A percentile compares a stretch with the other conserved stretches of the same genome.
Evolutionary conservation across 805 yeast genomes (phyloP).

Genomic region (Wickerhamomyces rabaulensis): DNA sequence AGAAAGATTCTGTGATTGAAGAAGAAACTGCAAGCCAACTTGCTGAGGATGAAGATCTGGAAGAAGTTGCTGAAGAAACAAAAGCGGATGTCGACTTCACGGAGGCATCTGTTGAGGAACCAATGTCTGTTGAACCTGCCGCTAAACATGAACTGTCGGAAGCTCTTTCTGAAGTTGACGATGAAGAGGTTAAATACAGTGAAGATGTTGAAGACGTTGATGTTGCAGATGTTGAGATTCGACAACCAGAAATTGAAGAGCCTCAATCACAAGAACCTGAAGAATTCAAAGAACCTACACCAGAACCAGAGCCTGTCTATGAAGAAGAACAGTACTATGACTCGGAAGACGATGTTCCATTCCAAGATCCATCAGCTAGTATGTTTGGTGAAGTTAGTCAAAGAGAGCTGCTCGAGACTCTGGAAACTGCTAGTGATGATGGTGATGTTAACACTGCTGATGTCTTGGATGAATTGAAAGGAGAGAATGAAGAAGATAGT

Average conservation of each 20-base stretch:
- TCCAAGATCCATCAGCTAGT: conserved; percentile 20
- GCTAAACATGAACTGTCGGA: neutral
- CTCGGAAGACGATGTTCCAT: conserved; percentile 20
- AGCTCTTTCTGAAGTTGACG: neutral
- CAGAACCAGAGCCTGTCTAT: neutral
- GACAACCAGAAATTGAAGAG: neutral
- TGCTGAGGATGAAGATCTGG: neutral
- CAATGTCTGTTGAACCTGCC: neutral
- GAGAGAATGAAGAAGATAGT: neutral
- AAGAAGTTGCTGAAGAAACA: neutral
- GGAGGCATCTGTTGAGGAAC: neutral
- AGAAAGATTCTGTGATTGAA: neutral
- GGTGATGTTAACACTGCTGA: neutral
- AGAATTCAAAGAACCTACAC: neutral
- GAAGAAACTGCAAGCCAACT: neutral
- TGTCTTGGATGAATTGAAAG: neutral
- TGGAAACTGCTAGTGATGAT: neutral
- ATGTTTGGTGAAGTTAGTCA: conserved; percentile 18
- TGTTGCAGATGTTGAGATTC: neutral
- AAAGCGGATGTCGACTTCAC: neutral
- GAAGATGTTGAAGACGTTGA: neutral
- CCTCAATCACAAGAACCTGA: neutral
- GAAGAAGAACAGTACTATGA: conserved; percentile 16
- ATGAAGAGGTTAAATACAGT: too few species aligned
- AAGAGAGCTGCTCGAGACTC: conserved; percentile 5